Evolutionary conservation across 2,329 filamentous ascomycete species (phyloP), one percentile per base, ranked within the genome.

Genomic region (Penicillium sp.): DNA sequence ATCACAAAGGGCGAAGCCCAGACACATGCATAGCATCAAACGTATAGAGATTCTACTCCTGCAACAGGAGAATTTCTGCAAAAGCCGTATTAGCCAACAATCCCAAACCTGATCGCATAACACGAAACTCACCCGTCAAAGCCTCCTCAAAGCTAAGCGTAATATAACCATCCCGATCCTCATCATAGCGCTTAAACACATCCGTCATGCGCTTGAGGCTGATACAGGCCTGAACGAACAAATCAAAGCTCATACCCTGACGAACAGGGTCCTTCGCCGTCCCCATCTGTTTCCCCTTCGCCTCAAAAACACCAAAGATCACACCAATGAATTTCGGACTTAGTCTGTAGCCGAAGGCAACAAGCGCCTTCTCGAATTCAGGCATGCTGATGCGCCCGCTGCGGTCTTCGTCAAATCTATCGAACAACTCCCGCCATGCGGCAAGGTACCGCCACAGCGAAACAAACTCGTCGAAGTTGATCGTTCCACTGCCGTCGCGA

Each of bases 131-230:
- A 79, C 77, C 88, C 36, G 85, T 87, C 68, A 92, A 76, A 71
- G 92, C 92, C 66, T 92, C 88, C 76, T 92, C 88, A 66, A 92
- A 92, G 70, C 87, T 90, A 50, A 92, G 75, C 4, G 88, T 92
- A 64, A 92, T 90, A 72, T 92, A 97, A 1, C 94, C 94, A 75
- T 97, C 94, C 40, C 94, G 85, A 74, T 99, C 94, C 67, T 96
- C 90, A 65, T 99, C 94, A 73, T 97, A 99, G 76, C 92, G 93
- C 82, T 99, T 99, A 74, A 99, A 99, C 27, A 96, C 92, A 74
- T 99, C 94, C 56, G 94, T 99, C 93, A 99, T 97, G 65, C 94
- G 84, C 83, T 97, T 97, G 67, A 99, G 80, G 65, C 87, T 92
- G 70, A 99, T 97, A 74, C 94, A 97, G 48, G 91, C 91, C 80